phyloP scores from a whole-genome alignment of 108 stramenopile genomes.

The Cyclostephanos tholiformis region DNA sequence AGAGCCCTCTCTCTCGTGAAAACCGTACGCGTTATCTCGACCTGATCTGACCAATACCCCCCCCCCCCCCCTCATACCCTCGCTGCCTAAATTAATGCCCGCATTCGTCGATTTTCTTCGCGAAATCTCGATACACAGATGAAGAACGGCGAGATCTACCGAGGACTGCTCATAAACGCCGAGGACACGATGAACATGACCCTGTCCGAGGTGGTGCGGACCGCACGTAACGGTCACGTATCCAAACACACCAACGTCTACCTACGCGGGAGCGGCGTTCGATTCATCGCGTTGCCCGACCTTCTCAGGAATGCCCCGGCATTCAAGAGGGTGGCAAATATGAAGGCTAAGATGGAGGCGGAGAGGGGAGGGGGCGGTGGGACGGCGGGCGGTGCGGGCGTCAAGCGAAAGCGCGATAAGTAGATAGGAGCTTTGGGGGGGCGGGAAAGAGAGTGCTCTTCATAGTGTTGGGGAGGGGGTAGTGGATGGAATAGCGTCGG shows the following conservation, averaged over 20 bases:
- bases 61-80: background rate
- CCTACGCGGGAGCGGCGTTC: slow-evolving; percentile 90
- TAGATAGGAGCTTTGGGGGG: background rate
- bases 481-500: background rate
- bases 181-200: slow-evolving; percentile 98
- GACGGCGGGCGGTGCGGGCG: slow-evolving; percentile 26
- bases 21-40: background rate
- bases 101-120: too few species aligned
- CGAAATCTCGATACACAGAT: slow-evolving; percentile 45
- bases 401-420: slow-evolving; percentile 33
- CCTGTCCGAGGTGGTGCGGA: slow-evolving; percentile 80
- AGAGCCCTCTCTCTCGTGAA: background rate
- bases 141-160: slow-evolving; percentile 97
- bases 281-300: slow-evolving; percentile 96
- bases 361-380: slow-evolving; percentile 39
- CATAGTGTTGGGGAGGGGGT: background rate
- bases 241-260: slow-evolving; percentile 85
- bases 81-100: background rate
- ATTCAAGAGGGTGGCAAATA: slow-evolving; percentile 91
- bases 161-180: slow-evolving; percentile 91
- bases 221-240: slow-evolving; percentile 82
- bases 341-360: slow-evolving; percentile 91
- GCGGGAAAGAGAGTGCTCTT: background rate
- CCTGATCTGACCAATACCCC: background rate
- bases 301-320: slow-evolving; percentile 94